phyloP scores from a whole-genome alignment of 129 eudicot species.

The Chrysanthemum makinoi region DNA sequence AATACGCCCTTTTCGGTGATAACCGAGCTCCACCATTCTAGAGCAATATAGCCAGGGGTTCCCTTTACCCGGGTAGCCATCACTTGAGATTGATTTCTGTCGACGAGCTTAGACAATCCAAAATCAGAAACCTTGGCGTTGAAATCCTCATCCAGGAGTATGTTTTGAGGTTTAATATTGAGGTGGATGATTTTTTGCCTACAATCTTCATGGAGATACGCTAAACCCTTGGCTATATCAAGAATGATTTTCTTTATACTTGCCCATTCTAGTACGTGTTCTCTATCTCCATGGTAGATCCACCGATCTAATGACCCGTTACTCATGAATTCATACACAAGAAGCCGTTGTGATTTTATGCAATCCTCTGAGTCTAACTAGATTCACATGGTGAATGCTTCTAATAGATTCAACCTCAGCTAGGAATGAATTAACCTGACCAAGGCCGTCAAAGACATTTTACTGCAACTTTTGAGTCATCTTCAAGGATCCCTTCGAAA shows the following conservation, averaged over 20 bases:
- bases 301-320: slow-evolving; percentile 35
- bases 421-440: slow-evolving; percentile 27
- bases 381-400: slow-evolving; percentile 39
- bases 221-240: slow-evolving; percentile 33
- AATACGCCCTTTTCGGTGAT: slow-evolving; percentile 33
- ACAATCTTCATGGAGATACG: slow-evolving; percentile 42
- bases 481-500: slow-evolving; percentile 24
- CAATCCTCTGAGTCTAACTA: slow-evolving; percentile 36
- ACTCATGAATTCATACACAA: slow-evolving; percentile 32
- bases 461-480: slow-evolving; percentile 27
- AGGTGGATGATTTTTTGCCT: slow-evolving; percentile 39
- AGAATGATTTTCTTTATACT: slow-evolving; percentile 32
- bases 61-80: slow-evolving; percentile 30
- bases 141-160: slow-evolving; percentile 33
- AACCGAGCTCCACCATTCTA: slow-evolving; percentile 22
- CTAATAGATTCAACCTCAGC: slow-evolving; percentile 40
- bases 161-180: slow-evolving; percentile 42
- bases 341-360: slow-evolving; percentile 29
- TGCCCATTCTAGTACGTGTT: slow-evolving; percentile 21
- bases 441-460: slow-evolving; percentile 26
- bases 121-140: slow-evolving; percentile 39
- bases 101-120: slow-evolving; percentile 35
- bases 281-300: slow-evolving; percentile 26
- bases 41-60: slow-evolving; percentile 38
- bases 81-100: slow-evolving; percentile 27